Evolutionary conservation across 2,329 filamentous ascomycete species (phyloP), one percentile per base, ranked within the genome.

Genomic region (Thielaviopsis euricoi): DNA sequence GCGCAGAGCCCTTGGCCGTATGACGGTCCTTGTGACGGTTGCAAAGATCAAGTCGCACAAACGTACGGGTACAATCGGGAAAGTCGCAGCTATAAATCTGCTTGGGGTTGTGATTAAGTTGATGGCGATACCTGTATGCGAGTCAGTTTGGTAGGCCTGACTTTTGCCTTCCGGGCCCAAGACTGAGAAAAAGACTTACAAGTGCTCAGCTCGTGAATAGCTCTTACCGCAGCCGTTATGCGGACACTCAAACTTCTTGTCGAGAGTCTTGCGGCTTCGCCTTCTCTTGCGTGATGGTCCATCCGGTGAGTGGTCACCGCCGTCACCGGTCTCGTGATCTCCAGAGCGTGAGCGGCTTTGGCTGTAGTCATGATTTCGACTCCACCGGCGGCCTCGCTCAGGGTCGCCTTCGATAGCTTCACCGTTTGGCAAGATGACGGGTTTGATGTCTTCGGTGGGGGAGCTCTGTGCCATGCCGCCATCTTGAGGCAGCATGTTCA

Each of bases 61-160:
- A 98, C 33, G 87, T 85, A 55, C 91, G 85, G 61, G 84, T 82
- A 70, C 93, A 98, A 66, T 90, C 89, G 21, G 88, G 87, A 65
- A 90, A 95, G 67, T 94, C 88, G 74, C 93, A 97, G 66, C 82
- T 82, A 68, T 95, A 97, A 58, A 95, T 95, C 67, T 94, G 88
- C 71, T 96, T 96, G 19, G 91, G 91, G 59, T 87, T 86, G 71
- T 97, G 93, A 68, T 98, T 98, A 64, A 97, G 73, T 72, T 97
- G 90, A 71, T 97, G 91, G 52, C 93, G 83, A 72, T 96, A 82
- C 52, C 81, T 84, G 21, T 48, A 9, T 29, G 15, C 55, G n/a
- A 43, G 6, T 19, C 21, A 29, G 37, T 25, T 23, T 46, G 43
- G 13, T n/a, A 40, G 13, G 19, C 15, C 19, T 19, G n/a, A 40